A percentile compares a stretch with the other conserved stretches of the same genome.
These are phyloP conservation scores for Schizochytrium sp. DNA, from an alignment of 108 stramenopile genomes.

Conservation along the genomic window DNA sequence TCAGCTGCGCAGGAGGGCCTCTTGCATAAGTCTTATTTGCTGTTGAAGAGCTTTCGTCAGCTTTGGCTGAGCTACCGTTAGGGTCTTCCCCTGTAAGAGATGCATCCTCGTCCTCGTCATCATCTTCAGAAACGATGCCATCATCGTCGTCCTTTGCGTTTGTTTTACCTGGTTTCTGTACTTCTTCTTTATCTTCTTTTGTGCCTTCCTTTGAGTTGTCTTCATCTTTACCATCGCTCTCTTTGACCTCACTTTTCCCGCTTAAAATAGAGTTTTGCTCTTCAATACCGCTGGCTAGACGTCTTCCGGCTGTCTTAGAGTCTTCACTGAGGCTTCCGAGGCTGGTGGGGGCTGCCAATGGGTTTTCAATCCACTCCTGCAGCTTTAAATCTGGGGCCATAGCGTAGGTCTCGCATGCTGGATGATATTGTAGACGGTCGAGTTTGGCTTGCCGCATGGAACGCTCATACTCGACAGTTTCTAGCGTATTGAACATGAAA, in stretches of 20 bases:
- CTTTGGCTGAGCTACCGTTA: not conserved
- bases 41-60: not conserved
- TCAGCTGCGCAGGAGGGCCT: not conserved
- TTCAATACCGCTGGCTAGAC: not conserved
- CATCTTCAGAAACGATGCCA: slow-evolving; percentile 50
- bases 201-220: not conserved
- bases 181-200: not conserved
- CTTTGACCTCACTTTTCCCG: not conserved
- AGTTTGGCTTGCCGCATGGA: not conserved
- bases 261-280: not conserved
- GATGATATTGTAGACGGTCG: slow-evolving; percentile 19
- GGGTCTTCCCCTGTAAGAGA: not conserved
- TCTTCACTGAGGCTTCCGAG: no score
- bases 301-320: not conserved
- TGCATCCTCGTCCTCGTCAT: not conserved
- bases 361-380: not conserved
- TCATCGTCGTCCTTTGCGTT: not conserved
- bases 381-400: not conserved
- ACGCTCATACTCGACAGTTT: not conserved
- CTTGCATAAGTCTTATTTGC: not conserved
- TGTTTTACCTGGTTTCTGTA: no score
- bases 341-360: not conserved
- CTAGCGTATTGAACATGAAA: slow-evolving; percentile 23
- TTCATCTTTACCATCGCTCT: not conserved
- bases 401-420: slow-evolving; percentile 17